Base-by-base conservation (phyloP, 192 early-diverging fungal species). In the Coemansia sp. region DNA sequence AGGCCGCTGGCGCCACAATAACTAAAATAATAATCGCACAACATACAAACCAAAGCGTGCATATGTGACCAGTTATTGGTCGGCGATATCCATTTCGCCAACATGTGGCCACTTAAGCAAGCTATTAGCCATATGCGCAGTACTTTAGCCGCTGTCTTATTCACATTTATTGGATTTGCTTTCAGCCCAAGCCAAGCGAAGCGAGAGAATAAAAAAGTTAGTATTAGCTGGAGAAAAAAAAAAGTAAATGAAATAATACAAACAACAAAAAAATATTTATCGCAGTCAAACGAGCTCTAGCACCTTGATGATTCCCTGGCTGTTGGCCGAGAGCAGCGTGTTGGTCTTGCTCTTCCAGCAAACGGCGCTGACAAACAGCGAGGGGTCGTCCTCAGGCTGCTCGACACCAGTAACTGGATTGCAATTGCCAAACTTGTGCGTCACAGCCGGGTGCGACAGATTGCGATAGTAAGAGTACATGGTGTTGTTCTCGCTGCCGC, bases 401-500 rank as follows among this genome's bases (percentile, higher is more conserved):
- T 68, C 57, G 40, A 84, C 76, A 84, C 94, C 93, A 0, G 87
- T 91, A 8, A 90, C 79, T 8, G 87, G 71, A 57, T 93, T 86
- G 35, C 87, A 83, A 45, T 87, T 88, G 12, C 92, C 94, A 83
- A 98, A 97, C 62, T 79, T 83, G 68, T 90, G 85, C 17, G 82
- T 85, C 22, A 93, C 85, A 12, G 94, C 86, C 0, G 97, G 95
- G 29, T 87, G 82, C 41, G 87, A 85, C 43, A 94, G 76, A 41
- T 85, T 82, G 39, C 86, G 86, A 81, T 93, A 90, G 68, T 98
- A 98, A 0, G 90, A 87, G 67, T 91, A 96, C 15, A 96, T 87
- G 4, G 89, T 87, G 78, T 98, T 96, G 51, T 90, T 94, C 77
- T 98, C 97, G 70, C 93, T 94, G 25, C 97, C 97, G 69, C 94